Conservation (phyloP, 495 filamentous ascomycete species). For the Hypoxylon lenormandii region DNA sequence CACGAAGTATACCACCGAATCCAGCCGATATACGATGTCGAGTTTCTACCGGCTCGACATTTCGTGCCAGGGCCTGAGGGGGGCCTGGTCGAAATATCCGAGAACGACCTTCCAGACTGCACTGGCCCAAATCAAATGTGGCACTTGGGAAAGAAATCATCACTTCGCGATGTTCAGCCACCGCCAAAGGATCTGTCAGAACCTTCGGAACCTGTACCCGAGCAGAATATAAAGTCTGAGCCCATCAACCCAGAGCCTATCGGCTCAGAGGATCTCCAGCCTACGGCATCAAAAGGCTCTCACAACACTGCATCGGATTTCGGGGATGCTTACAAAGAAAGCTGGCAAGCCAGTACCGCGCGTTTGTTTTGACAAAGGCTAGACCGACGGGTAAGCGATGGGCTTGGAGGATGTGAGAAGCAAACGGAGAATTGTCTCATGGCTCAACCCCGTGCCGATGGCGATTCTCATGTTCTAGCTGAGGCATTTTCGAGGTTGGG, state of each 20-base stretch:
- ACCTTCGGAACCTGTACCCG: neutral
- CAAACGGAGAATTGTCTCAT: no score
- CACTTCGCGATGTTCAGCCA: neutral
- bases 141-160: conserved; percentile 3
- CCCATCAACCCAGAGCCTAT: neutral
- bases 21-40: conserved; percentile 64
- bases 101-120: conserved; percentile 16
- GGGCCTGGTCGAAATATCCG: conserved; percentile 11
- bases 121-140: conserved; percentile 17
- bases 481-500: neutral
- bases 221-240: neutral
- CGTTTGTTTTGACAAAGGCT: conserved; percentile 3
- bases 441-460: no score
- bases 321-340: conserved; percentile 10
- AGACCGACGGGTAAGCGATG: no score
- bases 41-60: conserved; percentile 50
- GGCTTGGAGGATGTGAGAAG: no score
- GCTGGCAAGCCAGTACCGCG: conserved; percentile 12
- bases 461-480: no score
- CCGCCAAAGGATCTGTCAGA: neutral
- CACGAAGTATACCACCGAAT: conserved; percentile 66
- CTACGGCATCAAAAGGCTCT: neutral
- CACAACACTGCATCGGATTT: neutral
- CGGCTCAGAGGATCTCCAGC: neutral
- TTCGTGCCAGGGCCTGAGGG: conserved; percentile 19